Evolutionary conservation across 768 basidiomycete genomes (phyloP), one percentile per base, ranked within the genome.

Genomic region (Lentinula raphanica): DNA sequence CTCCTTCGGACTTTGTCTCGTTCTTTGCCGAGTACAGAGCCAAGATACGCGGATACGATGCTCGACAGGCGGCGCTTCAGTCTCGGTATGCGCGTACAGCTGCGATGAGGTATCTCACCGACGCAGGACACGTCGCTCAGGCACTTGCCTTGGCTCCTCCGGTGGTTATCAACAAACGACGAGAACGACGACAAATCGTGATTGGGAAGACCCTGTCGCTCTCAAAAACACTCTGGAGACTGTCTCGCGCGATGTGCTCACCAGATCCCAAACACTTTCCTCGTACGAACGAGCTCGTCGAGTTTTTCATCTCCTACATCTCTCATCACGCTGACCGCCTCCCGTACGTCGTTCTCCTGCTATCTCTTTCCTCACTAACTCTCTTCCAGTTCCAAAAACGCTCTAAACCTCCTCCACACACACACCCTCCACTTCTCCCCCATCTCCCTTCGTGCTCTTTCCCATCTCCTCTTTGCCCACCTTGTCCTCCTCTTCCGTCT

Each of bases 11-110:
- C 42, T 69, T 71, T 58, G 59, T 66, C 45, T 60, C 59, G 5
- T 84, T 84, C 63, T 58, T 87, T 32, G 56, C 70, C 8, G 68
- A 76, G 28, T 67, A 74, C 29, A 69, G 72, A 19, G n/a, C n/a
- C 65, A 65, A 23, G 63, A 49, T 46, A 59, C 45, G 28, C n/a
- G 8, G 1, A 5, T 17, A 5, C 29, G 31, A 25, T 44, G n/a
- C n/a, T n/a, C n/a, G n/a, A n/a, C n/a, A n/a, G n/a, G n/a, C n/a
- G n/a, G n/a, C n/a, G n/a, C n/a, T n/a, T n/a, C n/a, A n/a, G n/a
- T n/a, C n/a, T n/a, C n/a, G 27, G 1, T n/a, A 13, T 13, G 31
- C 31, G 1, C 38, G 53, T 54, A 79, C 66, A 68, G 44, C 71
- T 12, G 77, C 77, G 2, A 66, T 87, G 21, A 70, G 74, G 48